Percentiles rank a stretch among this genome's conserved stretches.
phyloP scores from a whole-genome alignment of 768 basidiomycete species.

The Rubroboletus pulcherrimus region DNA sequence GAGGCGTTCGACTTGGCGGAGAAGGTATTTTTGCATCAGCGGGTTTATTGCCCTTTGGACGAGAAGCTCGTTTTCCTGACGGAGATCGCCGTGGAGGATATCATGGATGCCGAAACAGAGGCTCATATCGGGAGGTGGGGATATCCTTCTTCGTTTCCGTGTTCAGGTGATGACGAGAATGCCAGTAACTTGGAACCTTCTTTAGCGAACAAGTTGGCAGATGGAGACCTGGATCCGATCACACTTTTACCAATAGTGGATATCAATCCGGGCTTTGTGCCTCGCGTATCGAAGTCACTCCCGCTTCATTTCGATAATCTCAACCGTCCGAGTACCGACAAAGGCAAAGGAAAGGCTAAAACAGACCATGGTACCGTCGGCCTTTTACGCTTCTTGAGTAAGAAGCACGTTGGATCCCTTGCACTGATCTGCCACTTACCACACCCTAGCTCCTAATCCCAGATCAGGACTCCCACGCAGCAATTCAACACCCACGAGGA shows the following conservation, averaged over 20 bases:
- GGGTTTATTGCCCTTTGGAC: conserved; percentile 77
- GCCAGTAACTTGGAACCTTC: conserved; percentile 59
- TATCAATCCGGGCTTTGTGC: conserved; percentile 65
- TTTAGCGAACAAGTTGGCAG: conserved; percentile 63
- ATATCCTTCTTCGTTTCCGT: not conserved
- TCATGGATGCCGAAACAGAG: conserved; percentile 59
- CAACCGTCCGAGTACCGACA: conserved; percentile 29
- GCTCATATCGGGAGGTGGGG: conserved; percentile 66
- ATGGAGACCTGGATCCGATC: conserved; percentile 69
- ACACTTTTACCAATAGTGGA: conserved; percentile 69
- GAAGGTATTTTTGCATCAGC: conserved; percentile 88
- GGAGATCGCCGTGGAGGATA: conserved; percentile 47
- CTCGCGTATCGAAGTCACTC: conserved; percentile 47
- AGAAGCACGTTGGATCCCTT: conserved; percentile 29
- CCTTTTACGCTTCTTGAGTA: conserved; percentile 65
- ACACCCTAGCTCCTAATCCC: conserved; percentile 24
- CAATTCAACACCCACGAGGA: conserved; percentile 29
- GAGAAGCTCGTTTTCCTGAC: conserved; percentile 69
- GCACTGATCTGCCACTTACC: conserved; percentile 38
- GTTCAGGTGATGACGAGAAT: conserved; percentile 10
- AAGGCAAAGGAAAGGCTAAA: conserved; percentile 47
- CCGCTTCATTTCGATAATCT: conserved; percentile 30
- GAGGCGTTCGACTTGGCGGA: conserved; percentile 78
- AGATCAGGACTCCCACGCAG: conserved; percentile 24
- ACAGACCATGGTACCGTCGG: conserved; percentile 27